Percentiles rank a stretch among this genome's conserved stretches.
phyloP scores from a whole-genome alignment of 331 rosid species.

The Dryas integrifolia region DNA sequence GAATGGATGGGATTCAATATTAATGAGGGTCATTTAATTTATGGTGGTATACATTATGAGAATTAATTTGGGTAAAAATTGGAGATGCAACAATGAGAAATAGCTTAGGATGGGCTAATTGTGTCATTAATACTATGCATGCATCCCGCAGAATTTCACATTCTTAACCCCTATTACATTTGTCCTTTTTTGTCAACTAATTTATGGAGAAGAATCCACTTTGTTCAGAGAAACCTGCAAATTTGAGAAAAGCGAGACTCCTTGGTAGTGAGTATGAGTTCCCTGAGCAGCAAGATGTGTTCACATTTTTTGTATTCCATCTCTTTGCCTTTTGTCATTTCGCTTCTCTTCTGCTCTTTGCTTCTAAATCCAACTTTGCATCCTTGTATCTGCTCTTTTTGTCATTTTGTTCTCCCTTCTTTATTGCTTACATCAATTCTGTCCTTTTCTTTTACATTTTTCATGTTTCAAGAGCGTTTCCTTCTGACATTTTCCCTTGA shows the following conservation, averaged over 20 bases:
- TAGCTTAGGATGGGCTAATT: background rate
- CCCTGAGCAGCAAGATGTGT: background rate
- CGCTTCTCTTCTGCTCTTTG: background rate
- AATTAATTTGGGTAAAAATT: constrained; percentile 16
- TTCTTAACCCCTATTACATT: background rate
- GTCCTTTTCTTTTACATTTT: constrained; percentile 21
- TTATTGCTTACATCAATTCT: constrained; percentile 6
- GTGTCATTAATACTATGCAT: background rate
- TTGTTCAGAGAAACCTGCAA: constrained; percentile 8
- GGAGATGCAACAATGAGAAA: constrained; percentile 15
- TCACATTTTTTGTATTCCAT: background rate
- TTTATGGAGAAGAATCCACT: constrained; percentile 21
- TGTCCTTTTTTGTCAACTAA: constrained; percentile 9
- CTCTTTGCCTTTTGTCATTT: constrained; percentile 4
- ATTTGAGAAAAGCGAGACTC: constrained; percentile 15
- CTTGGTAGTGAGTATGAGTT: background rate
- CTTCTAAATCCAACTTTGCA: constrained; percentile 6
- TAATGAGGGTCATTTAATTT: constrained; percentile 11
- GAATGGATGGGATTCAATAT: constrained; percentile 25
- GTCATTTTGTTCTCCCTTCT: constrained; percentile 8
- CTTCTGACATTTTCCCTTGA: constrained; percentile 9
- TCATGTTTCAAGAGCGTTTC: constrained; percentile 10
- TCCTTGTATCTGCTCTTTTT: background rate
- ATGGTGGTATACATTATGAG: background rate
- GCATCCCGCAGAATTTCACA: background rate